A percentile compares a stretch with the other conserved stretches of the same genome.
phyloP scores from a whole-genome alignment of 495 filamentous ascomycete species.

The Aspergillus incahuasiensis region DNA sequence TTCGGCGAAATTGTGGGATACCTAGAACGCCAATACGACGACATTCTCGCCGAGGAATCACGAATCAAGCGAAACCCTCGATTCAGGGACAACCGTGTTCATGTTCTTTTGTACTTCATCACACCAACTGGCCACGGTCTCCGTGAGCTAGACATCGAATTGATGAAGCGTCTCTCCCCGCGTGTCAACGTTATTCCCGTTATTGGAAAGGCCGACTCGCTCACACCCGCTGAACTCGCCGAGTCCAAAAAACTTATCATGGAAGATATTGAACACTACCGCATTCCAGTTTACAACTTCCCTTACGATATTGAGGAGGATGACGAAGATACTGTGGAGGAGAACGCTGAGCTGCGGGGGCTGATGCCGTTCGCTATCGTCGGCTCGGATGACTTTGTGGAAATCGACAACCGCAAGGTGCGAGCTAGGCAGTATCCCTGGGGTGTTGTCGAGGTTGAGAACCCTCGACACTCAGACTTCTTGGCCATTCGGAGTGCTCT shows the following conservation, averaged over 20 bases:
- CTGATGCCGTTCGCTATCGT: constrained; percentile 99
- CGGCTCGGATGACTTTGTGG: constrained; percentile 89
- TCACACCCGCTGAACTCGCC: constrained; percentile 92
- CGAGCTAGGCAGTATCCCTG: constrained; percentile 96
- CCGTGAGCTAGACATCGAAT: constrained; percentile 96
- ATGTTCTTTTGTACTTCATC: constrained; percentile 98
- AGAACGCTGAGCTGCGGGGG: constrained; percentile 93
- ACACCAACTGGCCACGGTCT: constrained; percentile 97
- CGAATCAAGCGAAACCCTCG: constrained; percentile 99
- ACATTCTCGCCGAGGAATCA: constrained; percentile 97
- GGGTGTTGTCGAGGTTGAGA: constrained; percentile 98
- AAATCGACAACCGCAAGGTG: constrained; percentile 87
- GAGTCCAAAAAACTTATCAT: constrained; percentile 99
- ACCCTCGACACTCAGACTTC: constrained; percentile 98
- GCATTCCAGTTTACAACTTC: constrained; percentile 99
- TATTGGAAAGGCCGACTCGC: constrained; percentile 95
- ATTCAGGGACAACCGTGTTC: constrained; percentile 98
- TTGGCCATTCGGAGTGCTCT: constrained; percentile 93
- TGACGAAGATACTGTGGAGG: constrained; percentile 98
- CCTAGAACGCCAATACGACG: constrained; percentile 97
- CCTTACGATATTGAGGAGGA: constrained; percentile 99
- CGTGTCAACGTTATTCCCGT: constrained; percentile 99
- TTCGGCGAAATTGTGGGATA: constrained; percentile 97
- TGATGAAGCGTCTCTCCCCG: constrained; percentile 98
- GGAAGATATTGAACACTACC: constrained; percentile 99